phyloP scores from a whole-genome alignment of 306 rosid genomes.

The Gillenia trifoliata region DNA sequence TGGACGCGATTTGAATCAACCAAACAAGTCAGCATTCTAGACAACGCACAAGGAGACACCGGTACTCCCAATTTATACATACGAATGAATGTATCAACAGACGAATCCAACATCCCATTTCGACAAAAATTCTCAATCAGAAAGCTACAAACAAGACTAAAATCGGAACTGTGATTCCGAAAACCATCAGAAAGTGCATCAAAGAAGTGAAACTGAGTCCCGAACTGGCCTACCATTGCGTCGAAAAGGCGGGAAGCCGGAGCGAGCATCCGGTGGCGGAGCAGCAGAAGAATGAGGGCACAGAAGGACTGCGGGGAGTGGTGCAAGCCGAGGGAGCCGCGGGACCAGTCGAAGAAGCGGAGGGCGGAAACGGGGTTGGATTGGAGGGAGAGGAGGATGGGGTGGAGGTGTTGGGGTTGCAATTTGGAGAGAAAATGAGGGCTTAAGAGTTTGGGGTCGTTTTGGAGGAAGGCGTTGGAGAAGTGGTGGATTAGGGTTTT shows the following conservation, averaged over 20 bases:
- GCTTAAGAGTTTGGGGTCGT: constrained; percentile 6
- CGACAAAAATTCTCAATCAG: constrained; percentile 19
- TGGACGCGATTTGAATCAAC: constrained; percentile 14
- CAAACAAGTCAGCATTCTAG: constrained; percentile 4
- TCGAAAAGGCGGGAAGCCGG: constrained; percentile 18
- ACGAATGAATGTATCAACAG: constrained; percentile 9
- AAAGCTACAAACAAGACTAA: constrained; percentile 13
- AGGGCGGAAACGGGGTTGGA: neutral
- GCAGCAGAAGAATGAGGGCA: constrained; percentile 17
- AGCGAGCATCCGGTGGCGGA: constrained; percentile 11
- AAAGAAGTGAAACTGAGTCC: constrained; percentile 1
- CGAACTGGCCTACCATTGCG: constrained; percentile 6
- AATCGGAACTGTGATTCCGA: neutral
- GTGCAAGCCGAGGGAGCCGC: constrained; percentile 8
- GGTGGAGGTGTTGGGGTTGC: constrained; percentile 15
- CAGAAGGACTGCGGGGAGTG: constrained; percentile 12
- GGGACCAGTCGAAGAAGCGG: constrained; percentile 23
- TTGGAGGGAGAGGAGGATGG: constrained; percentile 17
- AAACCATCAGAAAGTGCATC: neutral
- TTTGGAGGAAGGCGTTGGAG: constrained; percentile 13
- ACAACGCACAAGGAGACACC: constrained; percentile 1
- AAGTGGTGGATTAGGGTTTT: neutral
- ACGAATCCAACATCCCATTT: constrained; percentile 20
- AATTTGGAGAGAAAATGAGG: constrained; percentile 2
- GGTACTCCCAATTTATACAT: constrained; percentile 5